phyloP scores from a whole-genome alignment of 805 yeast species.

The Pichia nakasei region DNA sequence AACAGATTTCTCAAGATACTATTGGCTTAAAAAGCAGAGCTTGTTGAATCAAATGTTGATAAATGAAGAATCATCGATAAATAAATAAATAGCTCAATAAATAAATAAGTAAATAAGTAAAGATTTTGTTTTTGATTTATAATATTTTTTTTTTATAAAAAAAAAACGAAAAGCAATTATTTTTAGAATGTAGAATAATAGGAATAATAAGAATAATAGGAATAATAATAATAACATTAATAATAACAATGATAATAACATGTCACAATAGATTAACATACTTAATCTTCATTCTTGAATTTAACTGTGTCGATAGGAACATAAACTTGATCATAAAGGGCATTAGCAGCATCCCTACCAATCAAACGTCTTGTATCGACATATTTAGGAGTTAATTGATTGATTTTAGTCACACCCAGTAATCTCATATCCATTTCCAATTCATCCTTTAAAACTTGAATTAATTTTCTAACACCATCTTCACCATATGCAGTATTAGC shows the following conservation, averaged over 20 bases:
- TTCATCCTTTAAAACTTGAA: constrained; percentile 60
- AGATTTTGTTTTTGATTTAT: too few species aligned
- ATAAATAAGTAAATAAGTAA: background rate
- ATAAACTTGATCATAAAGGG: constrained; percentile 23
- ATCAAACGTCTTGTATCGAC: constrained; percentile 42
- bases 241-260: background rate
- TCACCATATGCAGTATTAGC: constrained; percentile 59
- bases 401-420: constrained; percentile 57
- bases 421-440: constrained; percentile 71
- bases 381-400: constrained; percentile 49
- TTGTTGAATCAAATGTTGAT: constrained; percentile 13
- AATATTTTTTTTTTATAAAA: too few species aligned
- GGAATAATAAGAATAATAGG: too few species aligned
- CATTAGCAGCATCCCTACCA: constrained; percentile 27
- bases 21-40: constrained; percentile 23
- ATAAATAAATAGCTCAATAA: background rate
- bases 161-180: too few species aligned
- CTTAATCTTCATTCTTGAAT: constrained; percentile 21
- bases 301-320: constrained; percentile 22
- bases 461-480: constrained; percentile 51
- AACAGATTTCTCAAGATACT: constrained; percentile 12
- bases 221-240: too few species aligned
- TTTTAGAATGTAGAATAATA: too few species aligned
- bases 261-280: background rate
- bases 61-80: constrained; percentile 1